Base-by-base conservation (phyloP, 2,329 filamentous ascomycete species). In the Chaetomium olivaceum region DNA sequence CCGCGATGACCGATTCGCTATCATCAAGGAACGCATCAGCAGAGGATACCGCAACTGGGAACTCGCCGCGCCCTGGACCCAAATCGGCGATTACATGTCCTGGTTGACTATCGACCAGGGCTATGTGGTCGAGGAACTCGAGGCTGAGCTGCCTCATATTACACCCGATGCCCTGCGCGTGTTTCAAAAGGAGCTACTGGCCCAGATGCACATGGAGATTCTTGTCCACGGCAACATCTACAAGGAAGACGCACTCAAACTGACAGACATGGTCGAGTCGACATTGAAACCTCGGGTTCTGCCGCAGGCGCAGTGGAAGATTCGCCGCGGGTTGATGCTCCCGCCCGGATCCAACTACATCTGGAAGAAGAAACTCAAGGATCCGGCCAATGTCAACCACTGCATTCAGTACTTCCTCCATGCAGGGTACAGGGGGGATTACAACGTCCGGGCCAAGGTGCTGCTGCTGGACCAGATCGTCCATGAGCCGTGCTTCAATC, bases 401-500 rank as follows among this genome's bases (percentile, higher is more conserved):
- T 93, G 90, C 70, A 89, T 95, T 61, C 91, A 94, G 74, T 93
- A 92, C 67, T 89, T 89, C 73, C 81, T 94, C 11, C 88, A 88
- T 65, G 81, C 92, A 56, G 91, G 91, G 23, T 84, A 87, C 68
- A 86, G 88, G 69, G 83, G 86, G 3, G 89, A 96, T 73, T 85
- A 88, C n/a, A 75, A 78, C 6, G 77, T 91, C 14, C 87, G 92
- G 21, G 91, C 93, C 16, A 93, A 91, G 77, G 84, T 91, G 0
- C 82, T 96, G 51, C 83, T 99, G 6, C 84, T 97, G 51, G 90
- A 92, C 29, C 95, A 98, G 77, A 91, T 99, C 80, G 89, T 92
- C 0, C 91, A 96, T 64, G 95, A 99, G 79, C 93, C 93, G 4
- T 91, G 91, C 9, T 99, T 98, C 75, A 92, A 99, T 77, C 93